These are phyloP conservation scores for Pseudogymnoascus sp. DNA, from an alignment of 2,329 filamentous ascomycete genomes.

Conservation along the genomic window DNA sequence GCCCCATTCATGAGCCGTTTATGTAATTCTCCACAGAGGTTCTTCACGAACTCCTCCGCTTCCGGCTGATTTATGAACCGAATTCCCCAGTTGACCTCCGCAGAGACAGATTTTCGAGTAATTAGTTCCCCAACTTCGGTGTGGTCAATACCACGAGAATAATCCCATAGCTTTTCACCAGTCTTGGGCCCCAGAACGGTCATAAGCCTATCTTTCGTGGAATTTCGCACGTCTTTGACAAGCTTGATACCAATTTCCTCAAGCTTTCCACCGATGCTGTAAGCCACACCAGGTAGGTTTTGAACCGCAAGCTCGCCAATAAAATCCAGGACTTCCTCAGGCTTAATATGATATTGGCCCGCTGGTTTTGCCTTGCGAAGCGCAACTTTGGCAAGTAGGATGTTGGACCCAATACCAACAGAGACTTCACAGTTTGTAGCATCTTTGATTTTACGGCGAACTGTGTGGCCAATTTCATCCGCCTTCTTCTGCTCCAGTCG, in stretches of 20 bases:
- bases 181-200: constrained; percentile 81
- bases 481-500: constrained; percentile 73
- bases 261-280: constrained; percentile 78
- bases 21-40: constrained; percentile 77
- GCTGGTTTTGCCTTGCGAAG: constrained; percentile 88
- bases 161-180: constrained; percentile 83
- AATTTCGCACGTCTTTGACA: constrained; percentile 73
- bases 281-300: constrained; percentile 83
- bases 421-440: constrained; percentile 83
- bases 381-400: constrained; percentile 84
- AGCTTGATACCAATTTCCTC: constrained; percentile 76
- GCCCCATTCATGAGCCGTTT: constrained; percentile 72
- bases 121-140: constrained; percentile 80
- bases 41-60: constrained; percentile 83
- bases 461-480: constrained; percentile 56
- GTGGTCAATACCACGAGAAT: constrained; percentile 78
- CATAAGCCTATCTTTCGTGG: constrained; percentile 67
- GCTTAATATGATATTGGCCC: constrained; percentile 81
- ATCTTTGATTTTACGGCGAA: constrained; percentile 63
- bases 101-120: constrained; percentile 86
- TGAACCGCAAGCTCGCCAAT: constrained; percentile 71
- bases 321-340: constrained; percentile 68
- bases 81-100: constrained; percentile 97
- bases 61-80: constrained; percentile 88
- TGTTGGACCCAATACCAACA: constrained; percentile 84